Base-by-base conservation (phyloP, 805 yeast genomes). In the Cephaloascus albidus region DNA sequence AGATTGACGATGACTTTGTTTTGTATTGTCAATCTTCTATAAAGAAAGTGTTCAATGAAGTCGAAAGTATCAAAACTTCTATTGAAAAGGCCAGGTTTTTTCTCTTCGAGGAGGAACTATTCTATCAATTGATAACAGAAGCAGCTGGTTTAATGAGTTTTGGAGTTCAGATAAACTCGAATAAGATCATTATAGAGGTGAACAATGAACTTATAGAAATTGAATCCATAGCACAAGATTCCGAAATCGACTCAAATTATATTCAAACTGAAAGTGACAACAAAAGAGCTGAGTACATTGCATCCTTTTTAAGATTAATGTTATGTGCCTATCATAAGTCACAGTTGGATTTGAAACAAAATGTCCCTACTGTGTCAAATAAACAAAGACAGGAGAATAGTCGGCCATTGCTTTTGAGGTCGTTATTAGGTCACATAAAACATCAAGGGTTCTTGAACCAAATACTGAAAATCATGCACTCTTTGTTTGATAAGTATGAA, bases 61-160 rank as follows among this genome's bases (percentile, higher is more conserved):
- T 40, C 35, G 48, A 57, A 18, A 60, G 70, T 10, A 70, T 80
- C 17, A 68, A 70, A 37, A 72, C 71, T 18, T 80, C 76, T 49
- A 76, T 90, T 20, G 69, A 73, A 30, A 74, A 63, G 38, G 88
- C 94, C 0, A 70, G 96, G 36, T 79, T 73, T 45, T 74, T 76
- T 43, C 65, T 89, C 5, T 90, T 90, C 61, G 97, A 90, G 53
- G 93, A 85, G 51, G 97, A 90, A 56, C 65, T 90, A 40, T 86
- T 86, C 62, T 77, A 75, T 56, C 88, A 81, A 48, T 59, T 90
- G 40, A 69, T 80, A 18, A 75, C 79, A 45, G 98, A 90, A 57
- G 86, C 95, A 1, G 71, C 81, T 23, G 54, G 68, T 4, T 62
- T 90, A 42, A 71, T 81, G 8, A 76, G 87, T 16, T 76, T 79